Percentiles rank a stretch among this genome's conserved stretches.
phyloP scores from a whole-genome alignment of 305 asterid species.

The Caryopteris hybrid region DNA sequence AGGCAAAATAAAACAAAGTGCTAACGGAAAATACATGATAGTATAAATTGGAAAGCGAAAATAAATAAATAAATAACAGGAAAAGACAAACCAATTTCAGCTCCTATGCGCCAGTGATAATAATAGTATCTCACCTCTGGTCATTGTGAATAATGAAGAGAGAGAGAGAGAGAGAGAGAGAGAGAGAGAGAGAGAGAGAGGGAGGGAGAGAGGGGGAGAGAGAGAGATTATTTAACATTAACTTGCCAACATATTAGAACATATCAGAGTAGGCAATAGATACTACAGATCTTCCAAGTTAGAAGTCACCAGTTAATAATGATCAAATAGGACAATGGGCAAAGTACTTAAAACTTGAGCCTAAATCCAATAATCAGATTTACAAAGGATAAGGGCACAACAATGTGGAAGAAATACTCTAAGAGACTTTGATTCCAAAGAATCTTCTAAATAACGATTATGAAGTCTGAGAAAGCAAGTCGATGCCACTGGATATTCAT shows the following conservation, averaged over 20 bases:
- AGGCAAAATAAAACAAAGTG: background rate
- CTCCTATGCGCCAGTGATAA: constrained; percentile 2
- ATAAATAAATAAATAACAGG: constrained; percentile 1
- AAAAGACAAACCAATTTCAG: background rate
- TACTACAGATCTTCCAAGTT: background rate
- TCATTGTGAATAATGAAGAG: background rate
- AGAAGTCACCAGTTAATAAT: background rate
- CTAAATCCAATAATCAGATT: background rate
- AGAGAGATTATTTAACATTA: background rate
- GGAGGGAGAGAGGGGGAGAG: background rate
- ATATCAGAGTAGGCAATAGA: background rate
- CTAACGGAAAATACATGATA: background rate
- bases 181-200: background rate
- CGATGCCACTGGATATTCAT: background rate
- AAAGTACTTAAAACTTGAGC: background rate
- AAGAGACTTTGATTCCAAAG: background rate
- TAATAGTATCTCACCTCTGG: background rate
- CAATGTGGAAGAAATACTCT: background rate
- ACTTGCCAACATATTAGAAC: background rate
- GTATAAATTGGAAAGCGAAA: constrained; percentile 1
- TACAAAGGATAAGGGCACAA: background rate
- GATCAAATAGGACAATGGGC: background rate
- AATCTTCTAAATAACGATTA: constrained; percentile 1
- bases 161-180: too few species aligned
- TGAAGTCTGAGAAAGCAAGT: background rate